Conservation (phyloP, 1,284 basidiomycete genomes). For the Boletus hoseneyae region DNA sequence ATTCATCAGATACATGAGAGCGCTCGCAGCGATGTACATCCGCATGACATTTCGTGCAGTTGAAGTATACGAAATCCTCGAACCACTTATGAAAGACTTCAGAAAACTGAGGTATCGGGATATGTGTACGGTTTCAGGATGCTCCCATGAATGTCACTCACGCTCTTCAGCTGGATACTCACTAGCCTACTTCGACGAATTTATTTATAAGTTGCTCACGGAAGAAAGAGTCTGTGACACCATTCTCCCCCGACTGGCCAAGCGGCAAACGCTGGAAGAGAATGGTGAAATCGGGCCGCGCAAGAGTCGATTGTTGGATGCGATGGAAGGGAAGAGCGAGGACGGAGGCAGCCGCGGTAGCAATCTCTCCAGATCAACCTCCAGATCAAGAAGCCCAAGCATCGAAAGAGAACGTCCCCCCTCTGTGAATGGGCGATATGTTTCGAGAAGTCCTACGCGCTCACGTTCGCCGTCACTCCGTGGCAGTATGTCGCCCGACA, state of each 20-base stretch:
- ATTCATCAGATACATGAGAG: slow-evolving; percentile 78
- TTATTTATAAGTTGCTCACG: slow-evolving; percentile 79
- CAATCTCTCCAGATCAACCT: slow-evolving; percentile 28
- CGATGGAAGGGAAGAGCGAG: slow-evolving; percentile 71
- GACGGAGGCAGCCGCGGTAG: slow-evolving; percentile 39
- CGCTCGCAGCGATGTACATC: slow-evolving; percentile 91
- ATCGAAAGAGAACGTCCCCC: slow-evolving; percentile 33
- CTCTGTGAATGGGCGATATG: slow-evolving; percentile 50
- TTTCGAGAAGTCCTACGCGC: slow-evolving; percentile 58
- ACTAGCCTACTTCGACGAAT: slow-evolving; percentile 90
- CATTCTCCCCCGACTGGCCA: slow-evolving; percentile 88
- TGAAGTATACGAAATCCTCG: slow-evolving; percentile 91
- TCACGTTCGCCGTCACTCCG: slow-evolving; percentile 40
- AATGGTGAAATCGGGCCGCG: slow-evolving; percentile 84
- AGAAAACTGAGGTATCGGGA: slow-evolving; percentile 82
- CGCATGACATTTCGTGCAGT: slow-evolving; percentile 89
- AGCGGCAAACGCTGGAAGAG: slow-evolving; percentile 87
- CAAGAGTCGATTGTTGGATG: slow-evolving; percentile 77
- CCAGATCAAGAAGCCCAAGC: slow-evolving; percentile 32
- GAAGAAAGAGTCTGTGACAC: slow-evolving; percentile 96
- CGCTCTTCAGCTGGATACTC: slow-evolving; percentile 65
- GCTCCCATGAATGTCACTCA: slow-evolving; percentile 1
- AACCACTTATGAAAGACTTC: slow-evolving; percentile 93
- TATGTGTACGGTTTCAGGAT: slow-evolving; percentile 55
- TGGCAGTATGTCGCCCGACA: slow-evolving; percentile 59